Evolutionary conservation across 108 stramenopile genomes (phyloP), one percentile per base, ranked within the genome.

Genomic region (Aurantiochytrium sp.): DNA sequence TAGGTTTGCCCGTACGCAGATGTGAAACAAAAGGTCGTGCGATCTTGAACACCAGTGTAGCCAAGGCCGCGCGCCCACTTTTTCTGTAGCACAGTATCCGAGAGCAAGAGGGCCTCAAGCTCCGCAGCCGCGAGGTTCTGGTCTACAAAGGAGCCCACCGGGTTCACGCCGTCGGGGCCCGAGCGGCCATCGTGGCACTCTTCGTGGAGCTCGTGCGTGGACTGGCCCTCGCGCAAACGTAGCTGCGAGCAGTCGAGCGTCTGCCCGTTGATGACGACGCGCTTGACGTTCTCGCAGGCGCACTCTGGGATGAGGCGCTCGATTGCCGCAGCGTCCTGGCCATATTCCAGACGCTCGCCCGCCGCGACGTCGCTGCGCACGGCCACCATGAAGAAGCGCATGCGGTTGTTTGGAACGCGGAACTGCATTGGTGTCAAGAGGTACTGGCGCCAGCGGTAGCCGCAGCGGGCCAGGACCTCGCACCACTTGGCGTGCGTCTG

Each of bases 21-120:
- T 12, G 73, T 81, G 45, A 81, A 81, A 24, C 73, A 81, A 48
- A 81, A 81, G 39, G 73, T 81, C n/a, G 42, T 48, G 42, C 73
- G 39, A 42, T 81, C 73, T 21, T 81, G n/a, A n/a, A 48, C 3
- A 3, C 73, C 73, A 0, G 45, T 48, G 24, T 81, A 81, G 36
- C 42, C 39, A 12, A 81, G 45, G 17, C 73, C 73, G 8, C 45
- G 73, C 21, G 73, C 73, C 73, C 73, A 81, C 45, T 81, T 81
- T 30, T 81, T 81, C 45, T 81, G 39, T 24, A 81, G 24, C 12
- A 48, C 30, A 48, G 2, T 24, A 10, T 81, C 73, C 6, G 10
- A 6, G 17, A 81, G 1, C 21, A 81, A 10, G 24, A 81, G 73
- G 0, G 10, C 39, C 1, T 81, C 19, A 0, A 48, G 3, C 3